These are phyloP conservation scores for Graphilbum fragrans DNA, from an alignment of 2,329 filamentous ascomycete genomes.

Conservation along the genomic window DNA sequence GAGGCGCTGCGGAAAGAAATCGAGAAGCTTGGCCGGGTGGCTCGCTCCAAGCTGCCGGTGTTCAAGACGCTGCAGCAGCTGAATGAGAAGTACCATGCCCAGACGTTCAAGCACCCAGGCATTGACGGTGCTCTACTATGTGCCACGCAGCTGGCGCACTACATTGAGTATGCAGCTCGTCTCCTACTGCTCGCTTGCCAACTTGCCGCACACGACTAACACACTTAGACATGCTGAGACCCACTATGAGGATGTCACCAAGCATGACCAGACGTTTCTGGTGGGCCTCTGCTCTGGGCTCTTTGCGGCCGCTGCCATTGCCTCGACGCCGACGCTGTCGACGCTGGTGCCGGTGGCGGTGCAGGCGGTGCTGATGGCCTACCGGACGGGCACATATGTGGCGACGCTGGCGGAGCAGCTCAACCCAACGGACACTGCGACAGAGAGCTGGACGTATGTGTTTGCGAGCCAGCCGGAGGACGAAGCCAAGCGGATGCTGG, in stretches of 20 bases:
- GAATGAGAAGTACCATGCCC: constrained; percentile 50
- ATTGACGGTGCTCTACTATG: constrained; percentile 54
- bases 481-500: constrained; percentile 33
- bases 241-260: constrained; percentile 40
- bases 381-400: constrained; percentile 49
- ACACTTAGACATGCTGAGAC: constrained; percentile 34
- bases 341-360: constrained; percentile 50
- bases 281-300: constrained; percentile 58
- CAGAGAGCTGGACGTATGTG: constrained; percentile 56
- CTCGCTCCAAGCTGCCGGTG: constrained; percentile 45
- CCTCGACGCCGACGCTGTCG: constrained; percentile 48
- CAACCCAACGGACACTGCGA: constrained; percentile 24
- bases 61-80: constrained; percentile 53
- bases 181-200: neutral
- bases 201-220: constrained; percentile 15
- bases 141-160: constrained; percentile 54
- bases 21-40: constrained; percentile 40
- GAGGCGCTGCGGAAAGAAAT: constrained; percentile 49
- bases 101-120: constrained; percentile 44
- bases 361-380: constrained; percentile 53
- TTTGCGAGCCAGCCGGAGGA: constrained; percentile 43
- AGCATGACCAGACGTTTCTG: constrained; percentile 37
- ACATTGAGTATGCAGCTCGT: constrained; percentile 46
- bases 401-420: constrained; percentile 34
- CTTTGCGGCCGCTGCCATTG: constrained; percentile 56